Evolutionary conservation across 306 rosid genomes (phyloP).

Genomic region (Vigna radiata): DNA sequence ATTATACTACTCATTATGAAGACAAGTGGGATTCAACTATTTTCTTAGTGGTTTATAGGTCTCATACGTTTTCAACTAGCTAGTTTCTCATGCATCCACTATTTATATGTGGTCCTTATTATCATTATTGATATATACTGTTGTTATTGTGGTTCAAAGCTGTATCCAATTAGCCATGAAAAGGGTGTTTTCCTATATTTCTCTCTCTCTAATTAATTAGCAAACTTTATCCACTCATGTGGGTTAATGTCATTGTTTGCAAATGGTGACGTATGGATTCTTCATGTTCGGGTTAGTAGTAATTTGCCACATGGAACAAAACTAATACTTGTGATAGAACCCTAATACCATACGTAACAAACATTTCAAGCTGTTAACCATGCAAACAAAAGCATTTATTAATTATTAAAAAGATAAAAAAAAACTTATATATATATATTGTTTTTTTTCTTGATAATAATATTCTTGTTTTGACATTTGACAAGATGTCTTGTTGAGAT

Average conservation of each 20-base stretch:
- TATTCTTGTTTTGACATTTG: slow-evolving; percentile 17
- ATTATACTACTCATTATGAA: slow-evolving; percentile 9
- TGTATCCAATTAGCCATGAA: slow-evolving; percentile 43
- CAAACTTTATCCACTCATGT: slow-evolving; percentile 9
- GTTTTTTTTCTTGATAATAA: neutral
- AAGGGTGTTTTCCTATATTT: slow-evolving; percentile 28
- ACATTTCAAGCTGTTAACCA: slow-evolving; percentile 4
- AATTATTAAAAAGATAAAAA: neutral
- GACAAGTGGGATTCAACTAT: slow-evolving; percentile 45
- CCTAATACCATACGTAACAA: neutral
- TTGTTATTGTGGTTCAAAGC: slow-evolving; percentile 42
- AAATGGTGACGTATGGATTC: slow-evolving; percentile 27
- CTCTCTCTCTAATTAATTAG: slow-evolving; percentile 3
- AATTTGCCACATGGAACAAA: slow-evolving; percentile 18
- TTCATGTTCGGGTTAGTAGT: neutral
- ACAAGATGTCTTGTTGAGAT: slow-evolving; percentile 3
- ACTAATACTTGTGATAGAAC: neutral
- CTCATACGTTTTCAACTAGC: slow-evolving; percentile 7
- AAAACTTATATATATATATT: neutral
- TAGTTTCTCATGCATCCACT: slow-evolving; percentile 6
- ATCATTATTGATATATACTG: slow-evolving; percentile 10
- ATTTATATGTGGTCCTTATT: slow-evolving; percentile 6
- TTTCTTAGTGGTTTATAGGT: slow-evolving; percentile 47
- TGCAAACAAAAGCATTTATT: slow-evolving; percentile 6
- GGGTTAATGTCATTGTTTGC: slow-evolving; percentile 23